Base-by-base conservation (phyloP, 225 moss, liverwort and hornwort species). In the Polytrichum commune region DNA sequence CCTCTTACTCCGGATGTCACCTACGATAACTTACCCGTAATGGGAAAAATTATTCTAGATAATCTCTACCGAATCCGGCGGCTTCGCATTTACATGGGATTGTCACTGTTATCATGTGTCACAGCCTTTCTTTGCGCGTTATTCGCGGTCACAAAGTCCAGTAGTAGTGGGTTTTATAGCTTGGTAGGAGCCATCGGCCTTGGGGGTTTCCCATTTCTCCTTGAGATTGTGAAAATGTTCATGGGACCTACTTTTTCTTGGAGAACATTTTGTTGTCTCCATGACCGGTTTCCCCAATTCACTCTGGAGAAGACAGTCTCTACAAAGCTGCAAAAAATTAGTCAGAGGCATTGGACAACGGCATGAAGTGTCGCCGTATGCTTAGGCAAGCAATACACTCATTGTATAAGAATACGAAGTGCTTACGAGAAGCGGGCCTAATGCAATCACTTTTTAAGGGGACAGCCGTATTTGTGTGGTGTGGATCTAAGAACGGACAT, bases 1-100 rank as follows among this genome's bases (percentile, higher is more conserved):
- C 19, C 1, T 22, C 19, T 5, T 57, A 20, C 56, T 19, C 19
- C 19, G 19, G 22, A 27, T 13, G 63, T 25, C 23, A 16, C 6
- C 5, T 63, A 25, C 25, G 27, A 28, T 63, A 26, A 29, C 25
- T 18, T 65, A 65, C 57, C 23, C n/a, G 5, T 58, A 22, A 5
- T 58, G 23, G 29, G 29, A 65, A 18, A 35, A 1, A 5, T 70
- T 0, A 26, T 65, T 3, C n/a, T 57, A 8, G 65, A 1, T 3
- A 60, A 65, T 35, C 5, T 76, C 6, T 27, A 54, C 0, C 13
- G 64, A 30, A 27, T 8, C 0, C 25, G 46, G 33, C 58, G 38
- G 4, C 54, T 63, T 1, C 62, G 60, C 8, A 20, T 57, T 16
- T 70, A 76, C 28, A 8, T 76, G 26, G 65, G 63, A 25, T 38